These are phyloP conservation scores for Aureobasidium sp. DNA, from an alignment of 2,329 filamentous ascomycete genomes.

Conservation along the genomic window DNA sequence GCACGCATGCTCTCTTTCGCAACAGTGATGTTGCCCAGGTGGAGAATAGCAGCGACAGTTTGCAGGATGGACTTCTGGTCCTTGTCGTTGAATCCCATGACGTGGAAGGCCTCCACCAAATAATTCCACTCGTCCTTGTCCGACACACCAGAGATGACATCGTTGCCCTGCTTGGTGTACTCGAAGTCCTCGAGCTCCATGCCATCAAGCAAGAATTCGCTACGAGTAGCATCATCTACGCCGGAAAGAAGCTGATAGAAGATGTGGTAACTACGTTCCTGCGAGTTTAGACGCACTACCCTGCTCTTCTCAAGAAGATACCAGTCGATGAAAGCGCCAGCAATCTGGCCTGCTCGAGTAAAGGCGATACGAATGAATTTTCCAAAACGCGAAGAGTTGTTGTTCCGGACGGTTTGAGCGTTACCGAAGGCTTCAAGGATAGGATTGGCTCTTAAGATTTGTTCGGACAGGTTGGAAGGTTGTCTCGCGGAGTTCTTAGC, in stretches of 20 bases:
- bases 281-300: slow-evolving; percentile 78
- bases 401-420: slow-evolving; percentile 93
- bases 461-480: slow-evolving; percentile 84
- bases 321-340: slow-evolving; percentile 96
- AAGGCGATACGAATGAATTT: slow-evolving; percentile 99
- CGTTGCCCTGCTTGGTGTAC: slow-evolving; percentile 87
- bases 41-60: slow-evolving; percentile 84
- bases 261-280: slow-evolving; percentile 93
- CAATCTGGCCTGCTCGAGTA: slow-evolving; percentile 77
- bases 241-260: slow-evolving; percentile 94
- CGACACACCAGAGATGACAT: slow-evolving; percentile 82
- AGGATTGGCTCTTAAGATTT: slow-evolving; percentile 91
- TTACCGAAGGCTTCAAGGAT: slow-evolving; percentile 98
- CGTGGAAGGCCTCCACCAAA: slow-evolving; percentile 82
- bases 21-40: slow-evolving; percentile 86
- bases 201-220: slow-evolving; percentile 67
- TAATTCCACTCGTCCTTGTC: slow-evolving; percentile 85
- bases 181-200: slow-evolving; percentile 79
- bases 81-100: slow-evolving; percentile 86
- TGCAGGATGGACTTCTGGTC: slow-evolving; percentile 78
- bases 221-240: slow-evolving; percentile 64
- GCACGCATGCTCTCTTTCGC: slow-evolving; percentile 83
- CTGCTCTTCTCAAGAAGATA: slow-evolving; percentile 97
- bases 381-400: slow-evolving; percentile 96
- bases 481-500: slow-evolving; percentile 55